phyloP scores from a whole-genome alignment of 2,329 filamentous ascomycete genomes.

The Beauveria medogensis region DNA sequence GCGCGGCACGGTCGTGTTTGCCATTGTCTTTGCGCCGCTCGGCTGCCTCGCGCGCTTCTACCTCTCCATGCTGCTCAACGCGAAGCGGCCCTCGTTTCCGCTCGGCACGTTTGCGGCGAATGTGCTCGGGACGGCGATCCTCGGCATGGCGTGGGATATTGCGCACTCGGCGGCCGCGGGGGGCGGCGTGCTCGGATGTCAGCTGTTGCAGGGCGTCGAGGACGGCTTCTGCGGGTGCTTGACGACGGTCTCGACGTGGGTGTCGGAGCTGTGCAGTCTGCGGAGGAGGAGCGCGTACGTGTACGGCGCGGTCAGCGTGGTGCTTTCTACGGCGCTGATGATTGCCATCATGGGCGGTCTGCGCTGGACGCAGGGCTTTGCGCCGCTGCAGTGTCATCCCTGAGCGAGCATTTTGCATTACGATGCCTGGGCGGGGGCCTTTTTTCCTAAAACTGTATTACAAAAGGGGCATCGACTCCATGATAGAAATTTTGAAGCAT shows the following conservation, averaged over 20 bases:
- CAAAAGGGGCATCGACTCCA: background rate
- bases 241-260: conserved; percentile 62
- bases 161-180: conserved; percentile 49
- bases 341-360: conserved; percentile 68
- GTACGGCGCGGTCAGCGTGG: conserved; percentile 57
- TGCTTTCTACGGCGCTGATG: conserved; percentile 48
- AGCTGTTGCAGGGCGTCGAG: conserved; percentile 57
- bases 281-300: conserved; percentile 51
- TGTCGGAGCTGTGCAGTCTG: conserved; percentile 49
- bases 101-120: conserved; percentile 83
- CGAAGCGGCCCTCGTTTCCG: conserved; percentile 59
- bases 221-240: conserved; percentile 61
- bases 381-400: conserved; percentile 27
- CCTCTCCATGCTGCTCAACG: conserved; percentile 62
- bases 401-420: background rate
- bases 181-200: conserved; percentile 51
- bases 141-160: conserved; percentile 72
- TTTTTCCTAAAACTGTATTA: background rate
- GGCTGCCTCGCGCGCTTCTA: conserved; percentile 74
- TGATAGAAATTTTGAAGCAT: background rate
- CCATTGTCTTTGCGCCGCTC: conserved; percentile 72
- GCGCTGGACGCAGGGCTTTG: conserved; percentile 58
- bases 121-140: conserved; percentile 62
- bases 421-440: background rate
- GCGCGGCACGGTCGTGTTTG: conserved; percentile 69